phyloP scores from a whole-genome alignment of 208 protist species.

The Acanthamoeba culbertsoni region DNA sequence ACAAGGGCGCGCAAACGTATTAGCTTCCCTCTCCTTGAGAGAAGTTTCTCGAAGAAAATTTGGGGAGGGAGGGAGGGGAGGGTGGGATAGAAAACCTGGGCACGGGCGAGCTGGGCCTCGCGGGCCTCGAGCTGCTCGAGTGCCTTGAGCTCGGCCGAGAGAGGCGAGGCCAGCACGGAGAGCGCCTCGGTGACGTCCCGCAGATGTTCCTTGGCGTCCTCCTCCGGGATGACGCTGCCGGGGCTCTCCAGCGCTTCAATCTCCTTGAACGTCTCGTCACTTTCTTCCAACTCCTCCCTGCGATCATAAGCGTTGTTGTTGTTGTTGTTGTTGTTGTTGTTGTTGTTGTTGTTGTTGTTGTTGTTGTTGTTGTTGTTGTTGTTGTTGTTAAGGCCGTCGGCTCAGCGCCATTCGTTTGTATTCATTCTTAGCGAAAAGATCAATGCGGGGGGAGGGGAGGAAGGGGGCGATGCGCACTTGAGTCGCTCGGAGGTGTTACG shows the following conservation, averaged over 20 bases:
- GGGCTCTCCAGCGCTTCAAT: constrained; percentile 41
- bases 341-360: too few species aligned
- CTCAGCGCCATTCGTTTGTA: neutral
- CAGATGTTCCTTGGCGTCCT: constrained; percentile 17
- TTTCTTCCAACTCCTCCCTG: constrained; percentile 45
- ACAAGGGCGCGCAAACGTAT: too few species aligned
- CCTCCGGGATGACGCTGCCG: constrained; percentile 31
- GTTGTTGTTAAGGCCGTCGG: neutral
- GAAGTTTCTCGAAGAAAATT: neutral
- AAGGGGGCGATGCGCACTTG: neutral
- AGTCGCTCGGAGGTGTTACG: constrained; percentile 16
- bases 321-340: too few species aligned
- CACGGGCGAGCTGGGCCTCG: constrained; percentile 3
- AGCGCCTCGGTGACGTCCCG: constrained; percentile 14
- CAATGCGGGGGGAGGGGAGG: too few species aligned
- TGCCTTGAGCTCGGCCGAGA: constrained; percentile 3
- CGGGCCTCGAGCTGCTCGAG: constrained; percentile 36
- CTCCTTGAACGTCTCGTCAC: constrained; percentile 3
- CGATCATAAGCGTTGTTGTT: neutral
- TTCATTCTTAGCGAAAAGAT: neutral
- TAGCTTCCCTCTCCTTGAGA: neutral
- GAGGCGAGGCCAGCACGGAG: constrained; percentile 12
- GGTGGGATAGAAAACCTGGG: neutral
- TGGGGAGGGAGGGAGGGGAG: neutral
- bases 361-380: too few species aligned